Percentiles rank a stretch among this genome's conserved stretches.
These are phyloP conservation scores for Pezicula radicicola DNA, from an alignment of 2,329 filamentous ascomycete species.

Conservation along the genomic window DNA sequence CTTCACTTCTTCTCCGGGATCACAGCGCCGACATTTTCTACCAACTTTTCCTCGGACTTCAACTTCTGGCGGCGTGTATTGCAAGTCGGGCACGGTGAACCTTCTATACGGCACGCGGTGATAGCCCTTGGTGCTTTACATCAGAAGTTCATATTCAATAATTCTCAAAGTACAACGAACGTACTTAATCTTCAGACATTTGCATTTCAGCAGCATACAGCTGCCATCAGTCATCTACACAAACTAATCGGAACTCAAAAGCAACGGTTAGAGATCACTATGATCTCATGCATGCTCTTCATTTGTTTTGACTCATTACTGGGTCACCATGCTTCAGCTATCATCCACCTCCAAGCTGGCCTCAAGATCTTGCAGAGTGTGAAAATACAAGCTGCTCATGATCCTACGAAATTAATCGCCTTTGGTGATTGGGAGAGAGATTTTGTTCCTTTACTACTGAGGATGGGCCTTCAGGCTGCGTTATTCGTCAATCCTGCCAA, in stretches of 20 bases:
- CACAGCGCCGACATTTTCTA: conserved; percentile 20
- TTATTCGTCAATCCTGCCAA: conserved; percentile 22
- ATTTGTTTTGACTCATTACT: not conserved
- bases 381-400: conserved; percentile 8
- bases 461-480: conserved; percentile 23
- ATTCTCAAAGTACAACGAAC: not conserved
- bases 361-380: conserved; percentile 24
- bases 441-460: conserved; percentile 20
- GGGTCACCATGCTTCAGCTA: conserved; percentile 13
- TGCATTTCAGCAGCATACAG: not conserved
- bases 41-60: conserved; percentile 21
- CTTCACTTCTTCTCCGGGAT: conserved; percentile 20
- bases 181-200: not conserved
- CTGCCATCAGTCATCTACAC: conserved; percentile 12
- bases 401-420: not conserved
- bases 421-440: conserved; percentile 18
- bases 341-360: conserved; percentile 25
- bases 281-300: not conserved
- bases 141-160: conserved; percentile 15
- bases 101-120: conserved; percentile 23
- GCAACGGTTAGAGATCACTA: conserved; percentile 19
- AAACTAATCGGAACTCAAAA: conserved; percentile 19
- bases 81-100: conserved; percentile 18
- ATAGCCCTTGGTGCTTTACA: conserved; percentile 27
- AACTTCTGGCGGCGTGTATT: conserved; percentile 19